Evolutionary conservation across 2,329 filamentous ascomycete species (phyloP), one percentile per base, ranked within the genome.

Genomic region (Chlorencoelia australis): DNA sequence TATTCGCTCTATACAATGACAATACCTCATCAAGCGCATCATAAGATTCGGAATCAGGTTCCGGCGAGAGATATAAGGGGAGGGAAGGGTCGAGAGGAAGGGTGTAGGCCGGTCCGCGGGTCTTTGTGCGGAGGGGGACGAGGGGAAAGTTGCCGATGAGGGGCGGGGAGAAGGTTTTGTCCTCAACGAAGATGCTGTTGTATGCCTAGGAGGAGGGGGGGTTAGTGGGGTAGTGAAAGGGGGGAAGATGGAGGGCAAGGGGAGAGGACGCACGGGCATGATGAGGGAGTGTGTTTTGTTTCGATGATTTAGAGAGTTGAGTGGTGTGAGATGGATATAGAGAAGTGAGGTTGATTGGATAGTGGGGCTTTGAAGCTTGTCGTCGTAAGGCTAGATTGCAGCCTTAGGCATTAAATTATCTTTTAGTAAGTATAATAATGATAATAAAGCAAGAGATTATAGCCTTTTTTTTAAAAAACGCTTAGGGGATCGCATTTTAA

Each of bases 121-220:
- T 93, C 62, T 86, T 85, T 55, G 91, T 96, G 55, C 91, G 88
- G 37, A 98, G 81, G 1, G 91, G 89, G 35, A 95, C 80, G 51
- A 96, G 78, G 15, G 89, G 88, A 59, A 96, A 88, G 74, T 95
- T 96, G 60, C 89, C 87, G 70, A 79, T 65, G 49, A 71, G 64
- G 26, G 68, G 69, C 14, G 50, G 80, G 69, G 73, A 86, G 74
- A 75, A 89, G 66, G 61, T 79, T 76, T 80, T 80, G n/a, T n/a
- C n/a, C n/a, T n/a, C n/a, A n/a, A n/a, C n/a, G 77, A 95, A 95
- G 72, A 94, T 83, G 61, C 85, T 94, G 73, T 96, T 93, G 73
- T 95, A 96, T 65, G 89, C 89, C 86, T 94, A 51, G 36, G 39
- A 36, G 5, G 8, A 15, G 18, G 21, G 15, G 47, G 16, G 21